phyloP scores from a whole-genome alignment of 2,329 filamentous ascomycete species.

The Verticillium nonalfalfae region DNA sequence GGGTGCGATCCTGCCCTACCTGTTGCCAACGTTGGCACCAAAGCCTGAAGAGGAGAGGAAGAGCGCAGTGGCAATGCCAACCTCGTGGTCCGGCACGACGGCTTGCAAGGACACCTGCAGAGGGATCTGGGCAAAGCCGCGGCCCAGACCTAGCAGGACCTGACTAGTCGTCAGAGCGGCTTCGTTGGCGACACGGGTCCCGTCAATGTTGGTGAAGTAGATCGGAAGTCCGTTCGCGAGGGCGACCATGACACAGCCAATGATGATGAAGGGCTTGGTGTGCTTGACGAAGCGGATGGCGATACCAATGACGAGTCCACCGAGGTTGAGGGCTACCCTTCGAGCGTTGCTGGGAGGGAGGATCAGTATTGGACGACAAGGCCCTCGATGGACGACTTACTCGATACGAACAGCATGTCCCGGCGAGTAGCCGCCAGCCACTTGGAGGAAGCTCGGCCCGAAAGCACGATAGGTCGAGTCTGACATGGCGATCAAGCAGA shows the following conservation, averaged over 20 bases:
- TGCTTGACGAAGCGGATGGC: constrained; percentile 28
- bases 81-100: constrained; percentile 22
- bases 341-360: constrained; percentile 15
- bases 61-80: constrained; percentile 26
- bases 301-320: constrained; percentile 23
- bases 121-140: constrained; percentile 24
- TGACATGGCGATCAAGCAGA: constrained; percentile 21
- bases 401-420: constrained; percentile 29
- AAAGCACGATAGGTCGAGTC: constrained; percentile 31
- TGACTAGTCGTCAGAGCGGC: constrained; percentile 25
- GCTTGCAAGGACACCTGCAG: constrained; percentile 27
- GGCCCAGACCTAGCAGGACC: constrained; percentile 24
- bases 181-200: constrained; percentile 20
- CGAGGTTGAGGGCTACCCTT: constrained; percentile 28
- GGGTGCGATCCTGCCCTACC: background rate
- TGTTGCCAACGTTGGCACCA: constrained; percentile 14
- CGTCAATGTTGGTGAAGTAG: constrained; percentile 19
- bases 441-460: constrained; percentile 31
- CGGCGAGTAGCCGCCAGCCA: constrained; percentile 26
- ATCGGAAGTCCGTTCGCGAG: constrained; percentile 26
- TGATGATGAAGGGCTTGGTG: constrained; percentile 23
- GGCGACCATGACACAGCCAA: constrained; percentile 24
- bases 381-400: constrained; percentile 18
- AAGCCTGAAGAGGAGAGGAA: constrained; percentile 27
- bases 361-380: constrained; percentile 14